phyloP scores from a whole-genome alignment of 306 rosid genomes.

The Quercus dentata region DNA sequence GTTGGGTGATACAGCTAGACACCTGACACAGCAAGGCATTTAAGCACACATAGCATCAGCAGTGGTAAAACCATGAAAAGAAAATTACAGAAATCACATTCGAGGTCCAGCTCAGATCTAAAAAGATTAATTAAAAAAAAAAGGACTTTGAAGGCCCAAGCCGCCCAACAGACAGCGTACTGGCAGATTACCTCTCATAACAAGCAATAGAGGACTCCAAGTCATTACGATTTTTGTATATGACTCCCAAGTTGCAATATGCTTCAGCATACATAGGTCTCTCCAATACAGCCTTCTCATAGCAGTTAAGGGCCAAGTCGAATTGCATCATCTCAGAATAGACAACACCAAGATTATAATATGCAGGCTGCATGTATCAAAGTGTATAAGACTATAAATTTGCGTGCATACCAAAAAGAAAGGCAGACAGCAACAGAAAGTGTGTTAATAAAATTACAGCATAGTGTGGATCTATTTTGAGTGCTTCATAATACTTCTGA shows the following conservation, averaged over 20 bases:
- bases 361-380: constrained; percentile 77
- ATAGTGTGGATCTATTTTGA: constrained; percentile 86
- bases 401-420: constrained; percentile 2
- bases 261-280: constrained; percentile 99
- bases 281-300: constrained; percentile 95
- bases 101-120: constrained; percentile 9
- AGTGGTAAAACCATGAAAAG: not conserved
- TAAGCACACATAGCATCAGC: constrained; percentile 12
- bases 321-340: constrained; percentile 99
- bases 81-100: constrained; percentile 1
- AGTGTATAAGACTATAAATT: constrained; percentile 10
- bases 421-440: constrained; percentile 8
- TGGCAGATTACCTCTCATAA: constrained; percentile 77
- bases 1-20: constrained; percentile 96
- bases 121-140: not conserved
- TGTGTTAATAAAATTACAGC: constrained; percentile 61
- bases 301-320: constrained; percentile 87
- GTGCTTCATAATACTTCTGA: constrained; percentile 96
- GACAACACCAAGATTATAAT: constrained; percentile 97
- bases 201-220: constrained; percentile 95
- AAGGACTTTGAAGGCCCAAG: not conserved
- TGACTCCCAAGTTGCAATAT: constrained; percentile 98
- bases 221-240: constrained; percentile 91
- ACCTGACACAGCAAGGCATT: constrained; percentile 53
- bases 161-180: not conserved